Base-by-base conservation (phyloP, 768 basidiomycete species). In the Hydnomerulius pinastri region DNA sequence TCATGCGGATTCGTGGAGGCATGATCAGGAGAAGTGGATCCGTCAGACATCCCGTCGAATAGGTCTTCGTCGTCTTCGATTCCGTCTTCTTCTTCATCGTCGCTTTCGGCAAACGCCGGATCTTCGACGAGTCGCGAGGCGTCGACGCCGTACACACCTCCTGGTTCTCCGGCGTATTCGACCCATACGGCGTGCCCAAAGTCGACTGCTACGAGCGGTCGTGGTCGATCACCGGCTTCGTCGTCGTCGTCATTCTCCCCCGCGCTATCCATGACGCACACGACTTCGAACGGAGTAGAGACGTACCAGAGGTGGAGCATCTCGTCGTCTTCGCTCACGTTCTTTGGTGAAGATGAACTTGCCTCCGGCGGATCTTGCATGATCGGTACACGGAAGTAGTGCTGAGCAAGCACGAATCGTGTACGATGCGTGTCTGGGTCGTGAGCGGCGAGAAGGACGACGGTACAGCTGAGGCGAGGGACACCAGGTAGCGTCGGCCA, bases 181-280 rank as follows among this genome's bases (percentile, higher is more conserved):
- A 94, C 81, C 81, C 90, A 88, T 29, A 90, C 86, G 15, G 92
- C 87, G 59, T 92, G 90, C 35, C 90, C 89, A 70, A 94, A 95
- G 62, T 94, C 83, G 6, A 93, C 86, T 0, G 87, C 87, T n/a
- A 89, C 81, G 12, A 89, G 74, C 20, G 86, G 86, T 3, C 86
- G 74, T 17, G 83, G 82, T 4, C 82, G 73, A 25, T 81, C 82
- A 23, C 56, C 44, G 25, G 58, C 45, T 30, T 70, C 68, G 12
- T 69, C 69, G 0, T 69, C 67, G 13, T 67, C 69, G n/a, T 65
- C 65, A n/a, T 57, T 53, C 25, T 65, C 66, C 23, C 54, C 30
- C 18, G 57, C n/a, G 28, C 57, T 53, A 48, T 86, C 86, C 43
- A 76, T 68, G 17, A 86, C 80, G 52, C 84, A 83, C 13, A 85